Evolutionary conservation across 345 rosid genomes (phyloP).

Genomic region (Nasturtium officinale): DNA sequence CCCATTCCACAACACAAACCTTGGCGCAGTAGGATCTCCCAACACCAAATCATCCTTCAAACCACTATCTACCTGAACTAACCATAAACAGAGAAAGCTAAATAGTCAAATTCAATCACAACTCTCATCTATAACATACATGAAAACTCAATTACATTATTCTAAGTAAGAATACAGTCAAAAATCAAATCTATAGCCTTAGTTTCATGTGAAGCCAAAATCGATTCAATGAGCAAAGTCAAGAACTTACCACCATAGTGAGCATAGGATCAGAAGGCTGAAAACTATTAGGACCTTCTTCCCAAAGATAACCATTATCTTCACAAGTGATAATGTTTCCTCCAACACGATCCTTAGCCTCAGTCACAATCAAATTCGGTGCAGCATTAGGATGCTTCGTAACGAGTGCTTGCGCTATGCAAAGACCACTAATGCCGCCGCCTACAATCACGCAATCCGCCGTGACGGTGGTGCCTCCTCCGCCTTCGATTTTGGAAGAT

Average conservation of each 20-base stretch:
- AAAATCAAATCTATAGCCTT: not conserved
- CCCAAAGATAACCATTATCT: conserved; percentile 89
- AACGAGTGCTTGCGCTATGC: conserved; percentile 90
- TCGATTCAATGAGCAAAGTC: not conserved
- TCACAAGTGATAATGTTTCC: conserved; percentile 86
- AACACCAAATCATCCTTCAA: conserved; percentile 83
- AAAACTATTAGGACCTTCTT: conserved; percentile 95
- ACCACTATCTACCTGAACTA: conserved; percentile 78
- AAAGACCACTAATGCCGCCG: conserved; percentile 90
- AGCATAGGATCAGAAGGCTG: conserved; percentile 97
- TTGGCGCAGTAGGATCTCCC: conserved; percentile 91
- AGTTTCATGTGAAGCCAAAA: not conserved
- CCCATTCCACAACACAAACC: conserved; percentile 88
- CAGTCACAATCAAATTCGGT: conserved; percentile 78
- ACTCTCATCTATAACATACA: conserved; percentile 3
- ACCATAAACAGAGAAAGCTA: conserved; percentile 8
- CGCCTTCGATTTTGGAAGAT: conserved; percentile 48
- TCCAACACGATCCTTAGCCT: conserved; percentile 81
- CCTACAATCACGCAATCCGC: conserved; percentile 86
- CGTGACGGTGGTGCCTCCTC: conserved; percentile 40
- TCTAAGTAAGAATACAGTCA: not conserved
- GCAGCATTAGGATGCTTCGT: conserved; percentile 66
- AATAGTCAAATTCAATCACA: not conserved
- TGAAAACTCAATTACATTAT: not conserved
- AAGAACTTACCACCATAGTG: conserved; percentile 70